Evolutionary conservation across 106 monocot species (phyloP), one percentile per base, ranked within the genome.

Genomic region (Narthecium ossifragum): DNA sequence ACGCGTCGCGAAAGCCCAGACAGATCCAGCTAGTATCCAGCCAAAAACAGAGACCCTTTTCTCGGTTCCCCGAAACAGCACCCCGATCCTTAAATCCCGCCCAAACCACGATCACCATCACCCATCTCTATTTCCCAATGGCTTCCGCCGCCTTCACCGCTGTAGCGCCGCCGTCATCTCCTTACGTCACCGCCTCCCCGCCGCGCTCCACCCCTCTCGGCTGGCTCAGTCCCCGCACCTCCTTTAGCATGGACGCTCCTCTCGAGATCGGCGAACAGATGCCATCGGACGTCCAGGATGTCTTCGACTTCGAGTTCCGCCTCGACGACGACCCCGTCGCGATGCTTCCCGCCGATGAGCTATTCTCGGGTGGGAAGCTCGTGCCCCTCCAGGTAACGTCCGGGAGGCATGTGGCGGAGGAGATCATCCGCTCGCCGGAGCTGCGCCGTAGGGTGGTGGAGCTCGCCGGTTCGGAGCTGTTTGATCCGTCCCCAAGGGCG

Each of bases 341-440:
- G 20, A 82, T 82, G 85, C 76, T 82, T 53, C 68, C 81, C 2
- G 93, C 93, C 10, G 93, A 98, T 52, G 71, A 98, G 78, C 80
- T 98, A 33, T 90, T 98, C 69, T 78, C 81, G 37, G 74, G 78
- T n/a, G 96, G 96, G 8, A 90, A 84, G 81, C 79, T 98, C 13
- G 72, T 98, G 3, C 83, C 96, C 9, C 81, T 98, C 9, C 84
- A 75, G 13, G 40, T 74, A n/a, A 31, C 70, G 8, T 17, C 52
- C 24, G 27, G 43, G 26, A 55, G 36, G 24, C 50, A 33, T 0
- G 43, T 20, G 63, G 41, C 49, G 23, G 33, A n/a, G 6, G 31
- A n/a, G 14, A 34, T 12, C 21, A 43, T 39, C 5, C 24, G 51
- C 17, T 63, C 54, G 0, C 60, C 66, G 43, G 69, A 69, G 36